Base-by-base conservation (phyloP, 495 filamentous ascomycete genomes). In the Penicillium roqueforti region DNA sequence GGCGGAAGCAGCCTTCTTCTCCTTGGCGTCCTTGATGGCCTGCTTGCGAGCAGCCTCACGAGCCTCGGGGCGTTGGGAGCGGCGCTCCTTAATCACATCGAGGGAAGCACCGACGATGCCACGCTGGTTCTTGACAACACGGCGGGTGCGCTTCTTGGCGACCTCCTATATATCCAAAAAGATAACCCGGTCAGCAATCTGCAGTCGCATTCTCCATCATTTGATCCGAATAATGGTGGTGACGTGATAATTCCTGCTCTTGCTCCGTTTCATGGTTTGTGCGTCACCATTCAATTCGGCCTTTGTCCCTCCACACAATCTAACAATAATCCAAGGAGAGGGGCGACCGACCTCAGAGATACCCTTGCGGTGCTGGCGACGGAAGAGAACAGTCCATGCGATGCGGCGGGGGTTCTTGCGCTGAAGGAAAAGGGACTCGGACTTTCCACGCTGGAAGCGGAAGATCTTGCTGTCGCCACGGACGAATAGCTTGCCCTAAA, bases 401-500 rank as follows among this genome's bases (percentile, higher is more conserved):
- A 99, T 97, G 68, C 92, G 88, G 74, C 93, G 91, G 69, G 93
- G 93, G 86, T 99, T 99, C 87, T 99, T 99, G 82, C 93, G 92
- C 83, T 99, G 93, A 59, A 97, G 91, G 85, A 97, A 97, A 62
- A 99, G 88, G 59, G 89, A 95, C 79, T 99, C 95, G 82, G 91
- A 92, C 82, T 99, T 99, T 83, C 93, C 92, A 77, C 95, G 97
- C 78, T 95, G 89, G 87, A 99, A 99, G 69, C 93, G 91, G 85
- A 99, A 99, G 83, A 97, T 85, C 83, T 97, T 99, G 91, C 89
- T 96, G 84, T 99, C 93, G 70, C 91, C 91, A 79, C 93, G 89
- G 82, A 99, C 80, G 81, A 89, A 99, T 78, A 99, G 87, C 81
- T 97, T 97, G 80, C 92, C 92, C 92, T 97, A 56, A 60, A 58